phyloP scores from a whole-genome alignment of 2,329 filamentous ascomycete species.

The Beauveria rudraprayagi region DNA sequence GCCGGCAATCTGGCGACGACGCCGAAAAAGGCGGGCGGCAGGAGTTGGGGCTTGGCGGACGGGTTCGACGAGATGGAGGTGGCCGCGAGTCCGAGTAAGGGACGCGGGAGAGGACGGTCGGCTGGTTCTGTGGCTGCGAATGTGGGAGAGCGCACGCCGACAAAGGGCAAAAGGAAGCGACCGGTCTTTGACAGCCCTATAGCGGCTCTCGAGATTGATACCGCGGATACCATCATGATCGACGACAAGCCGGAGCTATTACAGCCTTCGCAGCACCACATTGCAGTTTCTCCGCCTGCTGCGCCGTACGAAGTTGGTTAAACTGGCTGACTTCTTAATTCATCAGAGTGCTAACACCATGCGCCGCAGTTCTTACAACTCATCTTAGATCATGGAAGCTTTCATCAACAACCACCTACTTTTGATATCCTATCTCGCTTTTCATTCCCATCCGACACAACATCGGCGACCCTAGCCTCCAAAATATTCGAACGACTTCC shows the following conservation, averaged over 20 bases:
- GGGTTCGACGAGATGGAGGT: conserved; percentile 67
- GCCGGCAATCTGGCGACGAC: conserved; percentile 39
- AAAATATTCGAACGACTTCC: conserved; percentile 62
- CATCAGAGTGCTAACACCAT: conserved; percentile 17
- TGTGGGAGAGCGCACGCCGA: conserved; percentile 51
- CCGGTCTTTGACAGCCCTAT: conserved; percentile 58
- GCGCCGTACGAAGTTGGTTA: conserved; percentile 37
- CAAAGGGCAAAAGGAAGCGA: conserved; percentile 63
- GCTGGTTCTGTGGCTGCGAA: conserved; percentile 35
- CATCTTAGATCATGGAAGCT: conserved; percentile 53
- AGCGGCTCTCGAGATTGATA: conserved; percentile 48
- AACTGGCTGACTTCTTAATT: neutral
- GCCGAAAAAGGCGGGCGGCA: conserved; percentile 45
- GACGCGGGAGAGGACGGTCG: conserved; percentile 32
- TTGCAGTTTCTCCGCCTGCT: conserved; percentile 19
- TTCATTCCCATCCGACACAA: conserved; percentile 55
- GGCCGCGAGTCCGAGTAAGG: conserved; percentile 45
- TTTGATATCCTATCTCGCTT: conserved; percentile 61
- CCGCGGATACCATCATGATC: conserved; percentile 32
- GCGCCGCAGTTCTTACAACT: conserved; percentile 47
- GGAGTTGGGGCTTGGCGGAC: conserved; percentile 56
- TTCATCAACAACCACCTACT: conserved; percentile 48
- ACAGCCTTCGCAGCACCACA: conserved; percentile 14
- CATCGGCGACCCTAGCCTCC: conserved; percentile 54
- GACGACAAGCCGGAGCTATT: conserved; percentile 19